These are phyloP conservation scores for Juglanconis juglandina DNA, from an alignment of 2,329 filamentous ascomycete genomes.

Conservation along the genomic window DNA sequence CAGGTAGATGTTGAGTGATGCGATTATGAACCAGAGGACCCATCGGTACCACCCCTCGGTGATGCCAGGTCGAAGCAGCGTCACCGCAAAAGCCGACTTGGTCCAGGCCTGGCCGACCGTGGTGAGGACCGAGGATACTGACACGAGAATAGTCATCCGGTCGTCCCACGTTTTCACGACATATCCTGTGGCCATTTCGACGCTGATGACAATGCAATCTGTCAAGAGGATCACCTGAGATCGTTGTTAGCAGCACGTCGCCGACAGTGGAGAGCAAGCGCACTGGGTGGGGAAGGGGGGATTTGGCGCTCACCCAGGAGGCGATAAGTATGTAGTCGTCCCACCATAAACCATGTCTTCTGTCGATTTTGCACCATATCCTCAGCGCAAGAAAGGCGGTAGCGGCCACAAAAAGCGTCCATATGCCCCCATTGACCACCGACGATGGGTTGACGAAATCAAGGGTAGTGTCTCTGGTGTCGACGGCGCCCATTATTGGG, in stretches of 20 bases:
- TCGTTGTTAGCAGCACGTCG: background rate
- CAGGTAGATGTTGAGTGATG: conserved; percentile 46
- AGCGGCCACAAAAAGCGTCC: conserved; percentile 20
- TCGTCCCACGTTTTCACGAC: conserved; percentile 45
- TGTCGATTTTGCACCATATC: conserved; percentile 18
- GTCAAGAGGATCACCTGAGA: conserved; percentile 37
- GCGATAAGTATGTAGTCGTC: conserved; percentile 22
- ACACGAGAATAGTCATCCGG: conserved; percentile 51
- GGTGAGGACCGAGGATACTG: conserved; percentile 36
- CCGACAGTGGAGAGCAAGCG: background rate
- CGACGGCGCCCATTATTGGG: background rate
- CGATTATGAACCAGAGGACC: conserved; percentile 47
- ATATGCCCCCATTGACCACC: conserved; percentile 20
- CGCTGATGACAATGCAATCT: conserved; percentile 43
- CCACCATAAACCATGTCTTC: conserved; percentile 16
- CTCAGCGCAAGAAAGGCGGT: conserved; percentile 21
- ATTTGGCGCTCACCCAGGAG: conserved; percentile 20
- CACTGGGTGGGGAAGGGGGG: background rate
- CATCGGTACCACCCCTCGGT: conserved; percentile 40
- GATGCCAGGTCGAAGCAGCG: conserved; percentile 32
- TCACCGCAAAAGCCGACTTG: conserved; percentile 36
- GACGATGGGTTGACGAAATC: conserved; percentile 16
- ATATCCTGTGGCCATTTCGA: conserved; percentile 49
- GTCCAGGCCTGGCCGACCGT: conserved; percentile 33
- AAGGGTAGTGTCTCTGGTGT: background rate